These are phyloP conservation scores for Pholiota adiposa DNA, from an alignment of 1,284 basidiomycete genomes.

Conservation along the genomic window DNA sequence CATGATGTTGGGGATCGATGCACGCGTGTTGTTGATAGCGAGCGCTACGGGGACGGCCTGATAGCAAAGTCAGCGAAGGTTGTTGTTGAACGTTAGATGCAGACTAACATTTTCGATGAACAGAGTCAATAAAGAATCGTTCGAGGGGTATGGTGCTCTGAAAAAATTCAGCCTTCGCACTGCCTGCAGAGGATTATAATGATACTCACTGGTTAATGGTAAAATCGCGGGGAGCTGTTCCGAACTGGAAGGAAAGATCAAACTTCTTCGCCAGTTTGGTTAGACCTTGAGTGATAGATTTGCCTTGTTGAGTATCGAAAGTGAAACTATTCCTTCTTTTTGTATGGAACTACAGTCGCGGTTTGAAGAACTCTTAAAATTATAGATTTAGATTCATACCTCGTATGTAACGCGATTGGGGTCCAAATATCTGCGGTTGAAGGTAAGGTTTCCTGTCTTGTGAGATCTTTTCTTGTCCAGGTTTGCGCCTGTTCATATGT, in stretches of 20 bases:
- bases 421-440: slow-evolving; percentile 75
- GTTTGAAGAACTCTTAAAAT: background rate
- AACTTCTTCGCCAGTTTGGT: slow-evolving; percentile 54
- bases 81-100: slow-evolving; percentile 7
- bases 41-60: slow-evolving; percentile 61
- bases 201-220: slow-evolving; percentile 57
- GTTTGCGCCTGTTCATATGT: slow-evolving; percentile 47
- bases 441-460: slow-evolving; percentile 54
- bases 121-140: slow-evolving; percentile 63
- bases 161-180: background rate
- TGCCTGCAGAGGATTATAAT: background rate
- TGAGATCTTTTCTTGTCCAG: slow-evolving; percentile 42
- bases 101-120: slow-evolving; percentile 58
- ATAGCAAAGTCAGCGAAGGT: background rate
- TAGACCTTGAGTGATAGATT: slow-evolving; percentile 58
- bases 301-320: slow-evolving; percentile 63
- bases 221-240: slow-evolving; percentile 76
- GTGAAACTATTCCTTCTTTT: slow-evolving; percentile 39
- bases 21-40: slow-evolving; percentile 62
- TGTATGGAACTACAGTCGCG: slow-evolving; percentile 57
- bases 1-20: slow-evolving; percentile 65
- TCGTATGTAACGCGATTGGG: slow-evolving; percentile 75
- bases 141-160: slow-evolving; percentile 69
- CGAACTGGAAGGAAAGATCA: slow-evolving; percentile 59
- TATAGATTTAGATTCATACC: slow-evolving; percentile 36